Evolutionary conservation across 148 eudicot genomes (phyloP).

Genomic region (Mesembryanthemum crystallinum): DNA sequence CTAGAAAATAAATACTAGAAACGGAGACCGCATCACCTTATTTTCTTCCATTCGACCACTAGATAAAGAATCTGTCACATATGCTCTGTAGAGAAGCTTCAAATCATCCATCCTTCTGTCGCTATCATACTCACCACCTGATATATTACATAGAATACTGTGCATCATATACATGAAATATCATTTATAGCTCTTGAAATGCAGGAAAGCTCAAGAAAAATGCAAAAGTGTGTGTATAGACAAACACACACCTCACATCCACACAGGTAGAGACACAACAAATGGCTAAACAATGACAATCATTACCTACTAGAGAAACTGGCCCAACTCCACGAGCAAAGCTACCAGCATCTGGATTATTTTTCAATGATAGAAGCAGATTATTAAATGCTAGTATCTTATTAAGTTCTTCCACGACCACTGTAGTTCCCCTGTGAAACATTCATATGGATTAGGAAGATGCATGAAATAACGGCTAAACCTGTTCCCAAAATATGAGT

Average conservation of each 20-base stretch:
- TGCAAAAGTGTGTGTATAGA: not conserved
- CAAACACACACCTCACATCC: not conserved
- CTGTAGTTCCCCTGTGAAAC: slow-evolving; percentile 52
- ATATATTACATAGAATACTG: slow-evolving; percentile 3
- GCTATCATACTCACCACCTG: slow-evolving; percentile 84
- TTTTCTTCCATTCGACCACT: slow-evolving; percentile 74
- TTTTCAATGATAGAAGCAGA: slow-evolving; percentile 55
- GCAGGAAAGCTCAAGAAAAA: not conserved
- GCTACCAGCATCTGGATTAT: slow-evolving; percentile 69
- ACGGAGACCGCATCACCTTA: slow-evolving; percentile 49
- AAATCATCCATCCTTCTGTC: slow-evolving; percentile 75
- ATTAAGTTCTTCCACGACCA: slow-evolving; percentile 69
- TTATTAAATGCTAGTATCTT: slow-evolving; percentile 63
- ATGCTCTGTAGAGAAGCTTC: slow-evolving; percentile 83
- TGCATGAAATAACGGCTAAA: not conserved
- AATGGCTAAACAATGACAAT: slow-evolving; percentile 11
- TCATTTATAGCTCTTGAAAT: not conserved
- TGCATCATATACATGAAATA: slow-evolving; percentile 16
- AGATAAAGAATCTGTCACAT: slow-evolving; percentile 69
- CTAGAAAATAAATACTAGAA: slow-evolving; percentile 8
- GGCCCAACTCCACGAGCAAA: slow-evolving; percentile 87
- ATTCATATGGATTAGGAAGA: slow-evolving; percentile 14
- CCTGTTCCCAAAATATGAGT: not conserved
- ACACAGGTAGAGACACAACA: slow-evolving; percentile 2
- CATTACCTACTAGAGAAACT: slow-evolving; percentile 66